Evolutionary conservation across 1,284 basidiomycete genomes (phyloP), one percentile per base, ranked within the genome.

Genomic region (Apiotrichum akiyoshidainum): DNA sequence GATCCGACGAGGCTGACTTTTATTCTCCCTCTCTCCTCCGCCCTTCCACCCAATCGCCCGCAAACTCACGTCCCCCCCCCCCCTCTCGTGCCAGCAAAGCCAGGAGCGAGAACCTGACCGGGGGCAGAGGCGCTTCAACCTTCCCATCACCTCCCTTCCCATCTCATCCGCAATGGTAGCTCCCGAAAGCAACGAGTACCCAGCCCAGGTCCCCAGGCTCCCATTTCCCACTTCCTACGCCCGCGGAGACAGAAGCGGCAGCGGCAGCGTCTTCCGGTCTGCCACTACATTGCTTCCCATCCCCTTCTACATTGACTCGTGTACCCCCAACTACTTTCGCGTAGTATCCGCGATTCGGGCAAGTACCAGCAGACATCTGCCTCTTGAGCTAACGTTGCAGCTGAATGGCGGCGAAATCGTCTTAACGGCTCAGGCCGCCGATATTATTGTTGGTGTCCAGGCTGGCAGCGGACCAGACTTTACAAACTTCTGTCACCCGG

Each of bases 401-500:
- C 6, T 7, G 9, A 3, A 42, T 19, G 41, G 41, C 16, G 41
- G 41, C n/a, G n/a, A n/a, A n/a, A n/a, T 42, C n/a, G 13, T 11
- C 5, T 8, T 7, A 6, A 9, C 16, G 6, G n/a, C 41, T 6
- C n/a, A 19, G 41, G n/a, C 8, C 5, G 41, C 41, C 41, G 41
- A 42, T 19, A n/a, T 42, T 5, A 11, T 42, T 8, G 19, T 42
- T n/a, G 39, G 39, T 6, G 17, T 8, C 17, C 41, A n/a, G 8
- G 11, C 41, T 13, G 16, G 41, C 7, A 16, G 8, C 16, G 41
- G 41, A 7, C 17, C 41, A 6, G n/a, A 6, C 41, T 42, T 52
- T n/a, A 9, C 11, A 21, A 17, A 35, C 16, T 48, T 46, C 47
- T 65, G 63, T 40, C 65, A 64, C n/a, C 33, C 31, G 2, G 66